phyloP scores from a whole-genome alignment of 768 basidiomycete genomes.

The Hericium coralloides region DNA sequence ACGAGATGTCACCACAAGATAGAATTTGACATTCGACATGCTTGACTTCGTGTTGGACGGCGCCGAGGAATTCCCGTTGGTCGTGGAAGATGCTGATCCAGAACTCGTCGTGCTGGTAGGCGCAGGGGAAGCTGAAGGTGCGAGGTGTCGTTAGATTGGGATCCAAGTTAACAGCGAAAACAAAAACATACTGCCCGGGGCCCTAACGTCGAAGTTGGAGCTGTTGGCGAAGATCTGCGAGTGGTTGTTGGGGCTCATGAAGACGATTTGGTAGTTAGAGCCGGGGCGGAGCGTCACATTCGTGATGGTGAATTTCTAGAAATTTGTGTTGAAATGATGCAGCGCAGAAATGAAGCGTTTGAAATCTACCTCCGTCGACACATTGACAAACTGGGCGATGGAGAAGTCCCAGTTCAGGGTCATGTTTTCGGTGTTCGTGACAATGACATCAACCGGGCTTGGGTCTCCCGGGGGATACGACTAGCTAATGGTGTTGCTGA shows the following conservation, averaged over 20 bases:
- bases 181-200: constrained; percentile 27
- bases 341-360: neutral
- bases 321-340: constrained; percentile 13
- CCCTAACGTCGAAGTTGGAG: constrained; percentile 26
- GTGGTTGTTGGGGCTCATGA: constrained; percentile 25
- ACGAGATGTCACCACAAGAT: too few relatives aligned
- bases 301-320: constrained; percentile 19
- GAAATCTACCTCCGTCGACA: constrained; percentile 18
- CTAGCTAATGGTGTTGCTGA: constrained; percentile 28
- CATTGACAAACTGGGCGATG: constrained; percentile 24
- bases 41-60: constrained; percentile 1
- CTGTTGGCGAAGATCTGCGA: constrained; percentile 25
- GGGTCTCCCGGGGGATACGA: constrained; percentile 23
- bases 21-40: too few relatives aligned
- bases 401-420: constrained; percentile 29
- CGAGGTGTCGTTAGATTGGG: neutral
- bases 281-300: constrained; percentile 25
- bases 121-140: constrained; percentile 7
- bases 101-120: neutral
- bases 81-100: neutral
- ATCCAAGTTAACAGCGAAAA: neutral
- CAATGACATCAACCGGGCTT: constrained; percentile 22
- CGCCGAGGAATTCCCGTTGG: neutral
- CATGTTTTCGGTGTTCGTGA: constrained; percentile 23
- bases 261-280: constrained; percentile 25